phyloP scores from a whole-genome alignment of 768 basidiomycete genomes.

The Lactarius deliciosus region DNA sequence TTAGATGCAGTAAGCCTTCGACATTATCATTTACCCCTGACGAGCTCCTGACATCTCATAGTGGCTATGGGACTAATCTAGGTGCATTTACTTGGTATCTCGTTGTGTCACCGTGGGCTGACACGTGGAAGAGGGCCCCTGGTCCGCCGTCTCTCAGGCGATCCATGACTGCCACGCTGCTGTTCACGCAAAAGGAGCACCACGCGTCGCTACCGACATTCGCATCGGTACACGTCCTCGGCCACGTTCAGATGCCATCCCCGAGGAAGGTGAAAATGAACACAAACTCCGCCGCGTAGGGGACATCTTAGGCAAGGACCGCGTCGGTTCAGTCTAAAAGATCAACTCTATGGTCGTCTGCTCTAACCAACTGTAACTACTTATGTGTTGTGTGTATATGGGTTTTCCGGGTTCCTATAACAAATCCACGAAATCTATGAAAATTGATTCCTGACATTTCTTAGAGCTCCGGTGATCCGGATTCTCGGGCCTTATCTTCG shows the following conservation, averaged over 20 bases:
- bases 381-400: neutral
- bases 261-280: slow-evolving; percentile 68
- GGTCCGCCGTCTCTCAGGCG: slow-evolving; percentile 77
- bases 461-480: slow-evolving; percentile 17
- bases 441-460: neutral
- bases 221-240: slow-evolving; percentile 84
- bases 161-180: slow-evolving; percentile 92
- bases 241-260: slow-evolving; percentile 41
- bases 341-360: neutral
- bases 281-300: slow-evolving; percentile 79
- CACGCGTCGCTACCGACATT: slow-evolving; percentile 86
- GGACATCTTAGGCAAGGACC: slow-evolving; percentile 59
- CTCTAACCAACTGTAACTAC: slow-evolving; percentile 6
- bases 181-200: slow-evolving; percentile 73
- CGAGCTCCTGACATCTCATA: slow-evolving; percentile 33
- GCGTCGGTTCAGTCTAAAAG: slow-evolving; percentile 16
- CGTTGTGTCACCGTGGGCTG: neutral
- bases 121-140: slow-evolving; percentile 64
- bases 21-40: neutral
- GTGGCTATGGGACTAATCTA: slow-evolving; percentile 91
- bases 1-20: slow-evolving; percentile 67
- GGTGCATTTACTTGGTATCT: slow-evolving; percentile 42
- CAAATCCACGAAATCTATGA: neutral
- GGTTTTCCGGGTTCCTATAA: neutral
- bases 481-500: slow-evolving; percentile 18